A percentile compares a stretch with the other conserved stretches of the same genome.
Conservation (phyloP, 2,329 filamentous ascomycete genomes). For the Talaromyces sp. region DNA sequence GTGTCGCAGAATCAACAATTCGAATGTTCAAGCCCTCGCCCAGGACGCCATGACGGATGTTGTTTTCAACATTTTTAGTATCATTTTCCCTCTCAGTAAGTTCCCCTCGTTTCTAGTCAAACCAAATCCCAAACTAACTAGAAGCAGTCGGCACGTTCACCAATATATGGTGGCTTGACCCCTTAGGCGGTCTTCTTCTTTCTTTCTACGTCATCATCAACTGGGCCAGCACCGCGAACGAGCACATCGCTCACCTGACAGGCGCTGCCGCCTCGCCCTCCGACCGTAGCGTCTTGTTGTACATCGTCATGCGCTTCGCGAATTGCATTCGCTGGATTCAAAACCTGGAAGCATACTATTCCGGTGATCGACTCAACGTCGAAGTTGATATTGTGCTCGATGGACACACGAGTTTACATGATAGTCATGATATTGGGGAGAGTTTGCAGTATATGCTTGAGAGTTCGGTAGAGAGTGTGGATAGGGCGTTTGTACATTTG, state of each 20-base stretch:
- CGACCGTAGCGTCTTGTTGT: conserved; percentile 75
- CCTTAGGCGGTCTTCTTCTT: conserved; percentile 59
- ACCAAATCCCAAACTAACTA: background rate
- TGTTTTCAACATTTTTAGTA: conserved; percentile 85
- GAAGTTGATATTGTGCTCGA: conserved; percentile 63
- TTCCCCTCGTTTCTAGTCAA: background rate
- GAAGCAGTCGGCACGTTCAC: conserved; percentile 34
- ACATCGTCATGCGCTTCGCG: conserved; percentile 90
- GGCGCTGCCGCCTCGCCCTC: conserved; percentile 59
- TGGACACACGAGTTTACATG: conserved; percentile 51
- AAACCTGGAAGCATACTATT: conserved; percentile 62
- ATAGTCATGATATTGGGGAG: conserved; percentile 61
- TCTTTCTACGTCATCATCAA: conserved; percentile 60
- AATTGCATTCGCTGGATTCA: conserved; percentile 70
- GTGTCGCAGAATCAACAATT: conserved; percentile 83
- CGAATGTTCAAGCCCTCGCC: conserved; percentile 75
- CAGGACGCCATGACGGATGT: conserved; percentile 72
- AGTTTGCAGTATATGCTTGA: conserved; percentile 60
- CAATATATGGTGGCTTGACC: conserved; percentile 58
- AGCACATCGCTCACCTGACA: conserved; percentile 61
- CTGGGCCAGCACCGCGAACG: conserved; percentile 59
- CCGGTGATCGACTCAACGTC: conserved; percentile 60
- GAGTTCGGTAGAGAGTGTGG: conserved; percentile 41
- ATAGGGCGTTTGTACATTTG: conserved; percentile 50
- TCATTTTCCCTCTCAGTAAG: conserved; percentile 70